Evolutionary conservation across 805 yeast species (phyloP).

Genomic region (Vanderwaltozyma polyspora): DNA sequence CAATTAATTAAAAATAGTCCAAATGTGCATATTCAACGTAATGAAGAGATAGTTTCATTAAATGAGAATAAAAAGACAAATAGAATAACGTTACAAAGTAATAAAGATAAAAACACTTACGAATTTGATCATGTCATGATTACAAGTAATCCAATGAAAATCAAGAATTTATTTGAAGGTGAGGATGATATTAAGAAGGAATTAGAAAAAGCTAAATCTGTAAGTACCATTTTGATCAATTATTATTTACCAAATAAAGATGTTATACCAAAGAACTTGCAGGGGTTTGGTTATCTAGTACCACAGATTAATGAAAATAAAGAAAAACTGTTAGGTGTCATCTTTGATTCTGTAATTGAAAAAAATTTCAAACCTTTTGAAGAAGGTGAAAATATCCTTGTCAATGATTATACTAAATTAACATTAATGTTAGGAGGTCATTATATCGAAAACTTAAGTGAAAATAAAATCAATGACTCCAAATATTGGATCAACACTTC

Average conservation of each 20-base stretch:
- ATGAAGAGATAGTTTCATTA: constrained; percentile 2
- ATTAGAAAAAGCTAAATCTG: constrained; percentile 22
- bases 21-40: constrained; percentile 2
- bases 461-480: constrained; percentile 6
- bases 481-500: constrained; percentile 20
- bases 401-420: constrained; percentile 46
- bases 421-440: constrained; percentile 93
- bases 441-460: constrained; percentile 13
- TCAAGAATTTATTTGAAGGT: constrained; percentile 27
- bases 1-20: constrained; percentile 1
- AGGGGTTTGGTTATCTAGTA: constrained; percentile 83
- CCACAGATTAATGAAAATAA: constrained; percentile 43
- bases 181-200: constrained; percentile 10
- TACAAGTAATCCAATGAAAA: constrained; percentile 38
- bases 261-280: constrained; percentile 29
- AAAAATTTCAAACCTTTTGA: constrained; percentile 32
- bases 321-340: constrained; percentile 66
- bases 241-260: constrained; percentile 41
- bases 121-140: constrained; percentile 48
- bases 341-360: constrained; percentile 82
- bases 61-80: background rate
- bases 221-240: constrained; percentile 58
- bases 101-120: background rate
- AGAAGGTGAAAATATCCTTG: constrained; percentile 4
- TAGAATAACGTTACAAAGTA: background rate